These are phyloP conservation scores for Auriculariales sp. DNA, from an alignment of 768 basidiomycete genomes.

Conservation along the genomic window DNA sequence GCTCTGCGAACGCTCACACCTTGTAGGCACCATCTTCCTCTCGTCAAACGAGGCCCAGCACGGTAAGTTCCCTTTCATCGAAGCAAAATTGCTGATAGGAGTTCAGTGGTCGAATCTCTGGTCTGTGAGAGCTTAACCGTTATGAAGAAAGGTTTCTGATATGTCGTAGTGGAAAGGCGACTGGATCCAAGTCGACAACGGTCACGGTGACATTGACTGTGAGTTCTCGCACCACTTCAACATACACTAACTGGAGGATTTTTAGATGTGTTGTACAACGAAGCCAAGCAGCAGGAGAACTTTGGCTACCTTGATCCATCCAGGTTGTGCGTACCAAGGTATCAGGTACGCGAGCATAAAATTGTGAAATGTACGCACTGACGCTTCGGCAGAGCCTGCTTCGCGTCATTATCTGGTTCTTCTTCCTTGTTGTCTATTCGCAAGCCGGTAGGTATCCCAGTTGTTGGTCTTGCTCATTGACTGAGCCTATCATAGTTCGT, in stretches of 20 bases:
- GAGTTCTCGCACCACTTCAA: conserved; percentile 10
- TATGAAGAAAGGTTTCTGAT: too few species aligned
- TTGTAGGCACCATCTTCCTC: conserved; percentile 57
- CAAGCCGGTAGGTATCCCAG: conserved; percentile 46
- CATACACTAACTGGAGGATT: conserved; percentile 5
- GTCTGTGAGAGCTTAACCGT: too few species aligned
- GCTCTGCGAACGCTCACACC: conserved; percentile 1
- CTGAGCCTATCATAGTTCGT: conserved; percentile 3
- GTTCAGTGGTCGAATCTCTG: conserved; percentile 57
- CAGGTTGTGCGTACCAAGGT: conserved; percentile 71
- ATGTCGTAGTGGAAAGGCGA: conserved; percentile 58
- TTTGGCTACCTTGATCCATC: conserved; percentile 64
- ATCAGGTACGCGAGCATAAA: conserved; percentile 3
- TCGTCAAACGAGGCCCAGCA: conserved; percentile 78
- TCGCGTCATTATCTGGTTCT: conserved; percentile 57
- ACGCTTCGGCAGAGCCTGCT: conserved; percentile 49
- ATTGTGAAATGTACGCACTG: neutral
- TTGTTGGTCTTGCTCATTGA: neutral
- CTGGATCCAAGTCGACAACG: conserved; percentile 64
- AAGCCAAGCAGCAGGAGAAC: conserved; percentile 36
- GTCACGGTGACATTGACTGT: conserved; percentile 69
- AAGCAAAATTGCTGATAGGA: neutral
- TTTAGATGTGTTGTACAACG: conserved; percentile 54
- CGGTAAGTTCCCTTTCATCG: conserved; percentile 25
- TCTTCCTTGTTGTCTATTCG: conserved; percentile 68